phyloP scores from a whole-genome alignment of 2,329 filamentous ascomycete genomes.

The Pezicula carpinea region DNA sequence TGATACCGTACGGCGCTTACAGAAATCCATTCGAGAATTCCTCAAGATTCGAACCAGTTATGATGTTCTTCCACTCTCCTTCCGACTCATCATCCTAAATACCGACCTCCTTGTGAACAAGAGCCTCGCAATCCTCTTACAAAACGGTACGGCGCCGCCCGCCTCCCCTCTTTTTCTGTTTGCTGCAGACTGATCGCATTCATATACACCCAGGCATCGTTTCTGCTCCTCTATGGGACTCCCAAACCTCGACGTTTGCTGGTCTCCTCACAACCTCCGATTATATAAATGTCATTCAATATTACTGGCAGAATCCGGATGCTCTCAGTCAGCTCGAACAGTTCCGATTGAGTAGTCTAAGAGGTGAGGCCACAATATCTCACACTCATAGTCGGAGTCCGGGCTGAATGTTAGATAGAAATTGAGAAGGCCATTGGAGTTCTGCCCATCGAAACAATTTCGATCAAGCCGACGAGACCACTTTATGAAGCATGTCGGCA shows the following conservation, averaged over 20 bases:
- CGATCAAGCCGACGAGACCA: conserved; percentile 85
- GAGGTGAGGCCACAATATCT: conserved; percentile 53
- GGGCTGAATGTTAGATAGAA: conserved; percentile 48
- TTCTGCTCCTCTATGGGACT: conserved; percentile 96
- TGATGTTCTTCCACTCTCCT: conserved; percentile 93
- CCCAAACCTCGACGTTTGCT: conserved; percentile 85
- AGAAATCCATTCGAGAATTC: conserved; percentile 92
- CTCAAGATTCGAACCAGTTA: conserved; percentile 95
- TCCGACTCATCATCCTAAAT: conserved; percentile 92
- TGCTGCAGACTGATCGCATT: conserved; percentile 4
- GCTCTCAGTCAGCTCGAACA: conserved; percentile 87
- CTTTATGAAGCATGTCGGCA: conserved; percentile 92
- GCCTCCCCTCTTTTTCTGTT: conserved; percentile 4
- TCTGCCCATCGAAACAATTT: conserved; percentile 86
- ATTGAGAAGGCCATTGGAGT: conserved; percentile 94
- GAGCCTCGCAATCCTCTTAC: conserved; percentile 89
- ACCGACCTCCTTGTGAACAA: conserved; percentile 94
- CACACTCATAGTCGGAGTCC: conserved; percentile 3
- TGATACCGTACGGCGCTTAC: conserved; percentile 24
- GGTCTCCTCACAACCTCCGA: conserved; percentile 93
- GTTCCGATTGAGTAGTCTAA: conserved; percentile 84
- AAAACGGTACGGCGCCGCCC: conserved; percentile 67
- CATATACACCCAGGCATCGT: conserved; percentile 69
- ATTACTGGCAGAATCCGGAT: conserved; percentile 96
- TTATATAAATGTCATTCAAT: conserved; percentile 98